Evolutionary conservation across 2,329 filamentous ascomycete genomes (phyloP), one percentile per base, ranked within the genome.

Genomic region (Colletotrichum spaethianum): DNA sequence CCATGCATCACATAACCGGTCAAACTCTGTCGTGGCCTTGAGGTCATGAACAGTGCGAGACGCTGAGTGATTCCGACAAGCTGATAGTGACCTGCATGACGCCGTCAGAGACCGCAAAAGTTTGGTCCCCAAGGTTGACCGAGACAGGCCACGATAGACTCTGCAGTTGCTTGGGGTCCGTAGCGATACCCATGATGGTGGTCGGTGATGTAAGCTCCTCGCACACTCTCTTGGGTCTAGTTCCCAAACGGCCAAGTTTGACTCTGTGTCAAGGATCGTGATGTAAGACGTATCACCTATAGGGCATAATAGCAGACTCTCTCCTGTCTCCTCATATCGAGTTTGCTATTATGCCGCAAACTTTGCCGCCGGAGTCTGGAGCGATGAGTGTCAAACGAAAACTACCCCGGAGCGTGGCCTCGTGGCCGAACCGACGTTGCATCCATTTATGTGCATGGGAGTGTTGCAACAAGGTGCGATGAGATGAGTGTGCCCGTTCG

Each of bases 401-500:
- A 50, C 57, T 38, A 42, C 38, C 38, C 68, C 44, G 31, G 50
- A 36, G 68, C 26, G 44, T 59, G 36, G 42, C 57, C 65, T 50
- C 36, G 57, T 42, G 61, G 52, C 44, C 38, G 33, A 63, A 31
- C 46, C 38, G 60, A 72, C 42, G 66, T 72, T 70, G 38, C 70
- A 72, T 70, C 62, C 46, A 26, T 53, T 67, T 61, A 63, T 53
- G 64, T 68, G 31, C 64, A 50, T 59, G 57, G 33, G 69, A 63
- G 50, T 12, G 50, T 31, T 67, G 50, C 55, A 40, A 57, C 63
- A 57, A 63, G 55, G 69, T 59, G 20, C 66, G 64, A 68, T 63
- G 44, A 68, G 69, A 68, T 72, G 69, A 68, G 69, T 48, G 42
- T 38, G 64, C 56, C 68, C 63, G 63, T 71, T 71, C 68, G 61